Base-by-base conservation (phyloP, 805 yeast species). In the Nakazawaea anatomiae region DNA sequence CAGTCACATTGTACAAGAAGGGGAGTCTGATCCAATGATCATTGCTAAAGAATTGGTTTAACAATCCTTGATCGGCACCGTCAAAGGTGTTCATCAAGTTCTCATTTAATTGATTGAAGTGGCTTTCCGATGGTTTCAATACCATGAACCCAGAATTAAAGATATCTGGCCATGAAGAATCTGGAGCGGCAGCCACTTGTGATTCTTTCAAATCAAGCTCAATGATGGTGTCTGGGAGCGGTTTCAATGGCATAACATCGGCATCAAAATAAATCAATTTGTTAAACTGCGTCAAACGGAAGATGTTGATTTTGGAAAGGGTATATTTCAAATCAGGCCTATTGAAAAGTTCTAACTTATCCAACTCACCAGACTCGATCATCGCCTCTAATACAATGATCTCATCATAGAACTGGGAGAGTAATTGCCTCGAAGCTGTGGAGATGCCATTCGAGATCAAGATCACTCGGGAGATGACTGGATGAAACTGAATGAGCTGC, bases 11-110 rank as follows among this genome's bases (percentile, higher is more conserved):
- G 72, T 82, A 92, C 44, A 80, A 58, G 59, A 91, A 92, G 1
- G 97, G 91, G 45, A 94, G 68, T 44, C 80, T 75, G 34, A 73
- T 65, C 60, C 57, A 51, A 18, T 18, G 25, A 18, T 18, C 25
- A 49, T 52, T 54, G 44, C 57, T 75, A 63, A 87, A 89, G 60
- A 77, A 85, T 60, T 87, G 87, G 65, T 90, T 90, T 55, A 90
- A 71, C 38, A 90, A 72, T 10, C 97, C 97, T 66, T 90, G 97
- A 67, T 90, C 97, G 2, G 96, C 92, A 41, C 96, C 96, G 66
- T 90, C 97, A 58, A 89, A 87, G 1, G 82, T 70, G 3, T 69
- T 70, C 54, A n/a, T 48, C 34, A 47, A 55, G 11, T 58, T 58
- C 10, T 56, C 58, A 4, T 60, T 55, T 45, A 89, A 71, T 34